Evolutionary conservation across 345 rosid genomes (phyloP), one percentile per base, ranked within the genome.

Genomic region (Euphorbia lathyris): DNA sequence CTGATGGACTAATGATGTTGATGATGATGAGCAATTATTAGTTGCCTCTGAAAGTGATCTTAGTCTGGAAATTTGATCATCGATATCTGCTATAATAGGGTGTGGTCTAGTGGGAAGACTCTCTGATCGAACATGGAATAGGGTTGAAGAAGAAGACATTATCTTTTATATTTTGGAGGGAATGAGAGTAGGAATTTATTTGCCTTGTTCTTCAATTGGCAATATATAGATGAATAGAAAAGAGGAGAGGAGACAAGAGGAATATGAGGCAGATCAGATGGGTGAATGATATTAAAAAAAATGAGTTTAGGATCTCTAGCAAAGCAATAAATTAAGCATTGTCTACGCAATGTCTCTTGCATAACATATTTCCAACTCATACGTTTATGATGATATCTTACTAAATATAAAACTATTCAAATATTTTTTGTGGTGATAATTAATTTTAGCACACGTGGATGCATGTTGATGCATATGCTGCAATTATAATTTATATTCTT

Each of bases 121-220:
- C 69, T 80, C 81, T 3, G 91, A 87, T 2, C 91, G 78, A 68
- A 66, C 11, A 59, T 85, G 91, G 74, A 16, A 79, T 60, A 70
- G 23, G n/a, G 43, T 72, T 23, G 73, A 27, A n/a, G 43, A 20
- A 8, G 79, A 34, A 7, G 4, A 34, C 3, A 34, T 34, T 34
- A 2, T 34, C 7, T 9, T 67, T 67, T 64, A 17, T 65, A 68
- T 19, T 19, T 19, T 6, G 20, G 20, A 14, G 13, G 2, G 0
- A 19, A 51, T 12, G 63, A 52, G 59, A 59, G 61, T 70, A 4
- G 10, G 3, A 23, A 34, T 20, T 38, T 36, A 64, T 23, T 52
- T 62, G 45, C 29, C 12, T 34, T 53, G 11, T 34, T 53, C 56
- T 53, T 55, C 1, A 38, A 25, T 48, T 30, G 52, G 43, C 20